phyloP scores from a whole-genome alignment of 257 asterid genomes.

The Avicennia marina region DNA sequence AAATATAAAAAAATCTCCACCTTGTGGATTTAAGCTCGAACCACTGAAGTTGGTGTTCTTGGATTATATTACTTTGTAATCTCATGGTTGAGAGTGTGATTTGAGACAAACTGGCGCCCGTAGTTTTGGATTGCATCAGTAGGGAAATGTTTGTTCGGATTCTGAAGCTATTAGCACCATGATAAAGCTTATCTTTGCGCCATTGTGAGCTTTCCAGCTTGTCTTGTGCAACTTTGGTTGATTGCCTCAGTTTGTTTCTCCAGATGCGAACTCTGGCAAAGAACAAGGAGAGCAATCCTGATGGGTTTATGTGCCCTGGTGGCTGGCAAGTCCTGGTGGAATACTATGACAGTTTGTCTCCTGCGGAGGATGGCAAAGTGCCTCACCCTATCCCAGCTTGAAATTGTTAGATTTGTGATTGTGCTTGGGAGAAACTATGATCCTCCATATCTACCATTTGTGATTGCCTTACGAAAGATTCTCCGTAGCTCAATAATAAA shows the following conservation, averaged over 20 bases:
- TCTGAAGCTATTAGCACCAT: too few species aligned
- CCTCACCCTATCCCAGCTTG: conserved; percentile 55
- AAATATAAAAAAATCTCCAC: too few species aligned
- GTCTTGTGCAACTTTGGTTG: too few species aligned
- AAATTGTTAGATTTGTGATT: background rate
- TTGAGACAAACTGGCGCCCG: too few species aligned
- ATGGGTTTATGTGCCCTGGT: conserved; percentile 96
- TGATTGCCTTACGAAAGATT: conserved; percentile 16
- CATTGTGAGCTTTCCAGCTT: too few species aligned
- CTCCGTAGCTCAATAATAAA: conserved; percentile 21
- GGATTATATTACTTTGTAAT: too few species aligned
- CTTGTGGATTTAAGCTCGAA: background rate
- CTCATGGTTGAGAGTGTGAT: too few species aligned
- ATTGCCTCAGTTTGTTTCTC: too few species aligned
- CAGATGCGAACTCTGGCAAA: conserved; percentile 91
- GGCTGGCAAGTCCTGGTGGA: conserved; percentile 97
- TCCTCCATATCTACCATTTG: conserved; percentile 17
- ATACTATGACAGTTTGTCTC: conserved; percentile 66
- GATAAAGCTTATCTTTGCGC: too few species aligned
- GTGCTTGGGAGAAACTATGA: conserved; percentile 20
- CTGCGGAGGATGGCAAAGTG: conserved; percentile 48
- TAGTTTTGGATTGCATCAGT: too few species aligned
- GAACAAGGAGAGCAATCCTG: conserved; percentile 83
- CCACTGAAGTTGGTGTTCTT: background rate
- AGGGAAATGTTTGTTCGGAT: too few species aligned